These are phyloP conservation scores for Eucalyptus regnans DNA, from an alignment of 345 rosid species.

Conservation along the genomic window DNA sequence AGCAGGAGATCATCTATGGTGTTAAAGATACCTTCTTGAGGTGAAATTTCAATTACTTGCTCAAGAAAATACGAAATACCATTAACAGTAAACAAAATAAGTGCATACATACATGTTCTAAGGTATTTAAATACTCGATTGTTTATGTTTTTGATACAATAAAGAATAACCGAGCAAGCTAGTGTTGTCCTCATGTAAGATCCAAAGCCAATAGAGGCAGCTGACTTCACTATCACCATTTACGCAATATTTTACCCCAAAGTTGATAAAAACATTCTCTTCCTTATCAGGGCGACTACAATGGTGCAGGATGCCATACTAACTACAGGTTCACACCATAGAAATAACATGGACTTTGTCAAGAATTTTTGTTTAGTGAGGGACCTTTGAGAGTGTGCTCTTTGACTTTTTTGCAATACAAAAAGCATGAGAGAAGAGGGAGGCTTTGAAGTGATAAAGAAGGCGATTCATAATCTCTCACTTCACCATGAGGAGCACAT, in stretches of 20 bases:
- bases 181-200: conserved; percentile 79
- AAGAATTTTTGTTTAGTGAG: not conserved
- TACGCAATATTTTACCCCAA: not conserved
- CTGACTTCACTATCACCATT: not conserved
- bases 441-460: conserved; percentile 72
- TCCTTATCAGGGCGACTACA: conserved; percentile 62
- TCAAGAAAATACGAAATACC: not conserved
- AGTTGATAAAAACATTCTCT: not conserved
- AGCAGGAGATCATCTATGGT: conserved; percentile 85
- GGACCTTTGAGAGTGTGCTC: not conserved
- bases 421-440: conserved; percentile 91
- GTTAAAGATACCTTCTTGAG: conserved; percentile 94
- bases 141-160: conserved; percentile 1
- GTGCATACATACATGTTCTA: not conserved
- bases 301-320: conserved; percentile 95
- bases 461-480: conserved; percentile 83
- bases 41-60: conserved; percentile 7
- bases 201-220: conserved; percentile 84
- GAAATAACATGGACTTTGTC: not conserved
- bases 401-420: conserved; percentile 25
- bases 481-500: conserved; percentile 84
- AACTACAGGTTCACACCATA: conserved; percentile 37
- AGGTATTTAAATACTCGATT: not conserved
- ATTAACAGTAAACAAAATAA: not conserved
- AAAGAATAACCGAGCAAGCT: conserved; percentile 93